Evolutionary conservation across 2,329 filamentous ascomycete genomes (phyloP), one percentile per base, ranked within the genome.

Genomic region (Emydomyces testavorans): DNA sequence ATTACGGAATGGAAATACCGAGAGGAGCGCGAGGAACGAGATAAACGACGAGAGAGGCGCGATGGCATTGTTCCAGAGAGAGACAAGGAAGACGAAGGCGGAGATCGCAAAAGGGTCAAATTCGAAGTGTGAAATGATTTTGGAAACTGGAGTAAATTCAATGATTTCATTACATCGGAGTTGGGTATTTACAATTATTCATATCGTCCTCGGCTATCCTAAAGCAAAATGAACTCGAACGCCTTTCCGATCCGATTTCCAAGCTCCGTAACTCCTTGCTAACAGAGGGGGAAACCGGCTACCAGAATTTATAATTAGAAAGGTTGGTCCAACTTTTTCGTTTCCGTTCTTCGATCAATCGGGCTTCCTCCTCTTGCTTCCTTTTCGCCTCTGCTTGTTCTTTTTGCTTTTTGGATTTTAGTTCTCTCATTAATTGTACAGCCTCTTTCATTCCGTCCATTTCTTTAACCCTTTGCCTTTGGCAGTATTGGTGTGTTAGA

Each of bases 401-500:
- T 50, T 63, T 65, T 56, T 80, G 74, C 61, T 80, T 77, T 64
- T 84, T 79, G 3, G 74, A 71, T 59, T 85, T 80, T 64, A 88
- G 80, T 57, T 77, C 73, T 60, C 83, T 80, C 64, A 90, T 82
- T 50, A 92, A 78, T 61, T 94, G 86, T 48, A 94, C 82, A 3
- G 85, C 85, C 54, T 87, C 74, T 63, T 84, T 83, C 80, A 98
- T 90, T 53, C 86, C 83, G 52, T 81, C 78, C 57, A 82, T 78
- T 66, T 96, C 90, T 52, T 82, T 74, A 40, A 77, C 73, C 50
- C 88, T 75, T 52, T 77, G 76, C 56, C 80, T 81, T 60, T 88
- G 80, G 68, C 90, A 96, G 60, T 83, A 87, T 66, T 95, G 86
- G 67, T 88, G 92, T 43, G 82, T 82, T 24, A 75, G 74, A 39